Conservation (phyloP, 2,329 filamentous ascomycete genomes). For the Malbranchea cinnamomea region DNA sequence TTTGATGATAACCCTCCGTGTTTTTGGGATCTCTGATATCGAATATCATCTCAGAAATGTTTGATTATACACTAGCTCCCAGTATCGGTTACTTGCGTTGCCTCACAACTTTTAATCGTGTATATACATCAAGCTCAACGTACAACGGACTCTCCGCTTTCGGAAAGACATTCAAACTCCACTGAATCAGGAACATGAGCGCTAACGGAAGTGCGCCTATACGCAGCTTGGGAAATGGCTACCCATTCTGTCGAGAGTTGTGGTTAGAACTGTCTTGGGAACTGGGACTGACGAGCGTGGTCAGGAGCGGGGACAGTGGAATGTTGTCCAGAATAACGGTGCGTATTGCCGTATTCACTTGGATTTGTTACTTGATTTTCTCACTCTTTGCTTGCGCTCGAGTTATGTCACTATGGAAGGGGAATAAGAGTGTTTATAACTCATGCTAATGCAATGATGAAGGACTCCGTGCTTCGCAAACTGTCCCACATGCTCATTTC, state of each 20-base stretch:
- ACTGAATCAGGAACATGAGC: too few species aligned
- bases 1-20: too few species aligned
- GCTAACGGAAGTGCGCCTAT: too few species aligned
- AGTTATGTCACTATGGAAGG: neutral
- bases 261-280: constrained; percentile 53
- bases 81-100: too few species aligned
- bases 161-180: too few species aligned
- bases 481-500: constrained; percentile 87
- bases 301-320: constrained; percentile 71
- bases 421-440: neutral
- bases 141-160: too few species aligned
- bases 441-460: neutral
- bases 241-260: constrained; percentile 45
- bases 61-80: too few species aligned
- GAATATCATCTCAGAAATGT: too few species aligned
- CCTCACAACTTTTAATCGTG: too few species aligned
- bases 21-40: too few species aligned
- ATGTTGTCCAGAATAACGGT: constrained; percentile 92
- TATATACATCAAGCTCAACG: too few species aligned
- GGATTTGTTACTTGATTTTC: too few species aligned
- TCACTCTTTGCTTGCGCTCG: neutral
- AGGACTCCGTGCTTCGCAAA: constrained; percentile 74
- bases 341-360: constrained; percentile 12
- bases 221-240: constrained; percentile 32
- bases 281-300: constrained; percentile 32